phyloP scores from a whole-genome alignment of 768 basidiomycete species.

The Phylloporus arenicola region DNA sequence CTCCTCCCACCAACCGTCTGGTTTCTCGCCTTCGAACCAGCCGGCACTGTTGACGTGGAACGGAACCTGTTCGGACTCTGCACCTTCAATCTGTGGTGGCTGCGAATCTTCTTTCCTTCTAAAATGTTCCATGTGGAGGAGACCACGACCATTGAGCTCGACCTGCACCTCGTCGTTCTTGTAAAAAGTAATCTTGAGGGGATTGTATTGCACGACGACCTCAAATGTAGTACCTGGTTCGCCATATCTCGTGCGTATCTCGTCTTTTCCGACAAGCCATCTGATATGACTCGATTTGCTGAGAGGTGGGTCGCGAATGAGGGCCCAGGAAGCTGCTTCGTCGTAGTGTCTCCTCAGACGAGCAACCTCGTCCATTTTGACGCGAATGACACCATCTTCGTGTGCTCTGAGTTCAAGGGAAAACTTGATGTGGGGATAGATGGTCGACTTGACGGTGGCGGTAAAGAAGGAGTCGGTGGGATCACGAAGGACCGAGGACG shows the following conservation, averaged over 20 bases:
- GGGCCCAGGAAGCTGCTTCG: constrained; percentile 86
- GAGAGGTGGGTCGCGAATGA: constrained; percentile 65
- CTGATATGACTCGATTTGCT: constrained; percentile 43
- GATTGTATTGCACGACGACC: constrained; percentile 66
- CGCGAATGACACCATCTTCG: constrained; percentile 82
- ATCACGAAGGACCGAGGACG: constrained; percentile 45
- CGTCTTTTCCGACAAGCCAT: constrained; percentile 64
- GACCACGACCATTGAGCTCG: constrained; percentile 80
- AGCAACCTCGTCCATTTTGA: constrained; percentile 85
- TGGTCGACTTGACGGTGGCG: constrained; percentile 68
- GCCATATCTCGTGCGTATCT: constrained; percentile 61
- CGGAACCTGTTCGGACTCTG: constrained; percentile 47
- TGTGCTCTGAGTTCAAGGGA: constrained; percentile 79
- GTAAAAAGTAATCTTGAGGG: constrained; percentile 68
- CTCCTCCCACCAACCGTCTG: constrained; percentile 90
- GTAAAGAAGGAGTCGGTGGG: constrained; percentile 57
- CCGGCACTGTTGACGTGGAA: constrained; percentile 48
- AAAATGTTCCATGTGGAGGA: constrained; percentile 99
- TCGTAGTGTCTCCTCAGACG: constrained; percentile 83
- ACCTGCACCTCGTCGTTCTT: constrained; percentile 78
- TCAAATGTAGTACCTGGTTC: constrained; percentile 55
- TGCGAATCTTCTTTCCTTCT: constrained; percentile 51
- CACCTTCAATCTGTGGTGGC: constrained; percentile 35
- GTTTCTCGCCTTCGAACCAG: constrained; percentile 87
- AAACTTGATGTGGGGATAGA: constrained; percentile 84